Percentiles rank a stretch among this genome's conserved stretches.
phyloP scores from a whole-genome alignment of 2,329 filamentous ascomycete species.

The Monosporascus sp. region DNA sequence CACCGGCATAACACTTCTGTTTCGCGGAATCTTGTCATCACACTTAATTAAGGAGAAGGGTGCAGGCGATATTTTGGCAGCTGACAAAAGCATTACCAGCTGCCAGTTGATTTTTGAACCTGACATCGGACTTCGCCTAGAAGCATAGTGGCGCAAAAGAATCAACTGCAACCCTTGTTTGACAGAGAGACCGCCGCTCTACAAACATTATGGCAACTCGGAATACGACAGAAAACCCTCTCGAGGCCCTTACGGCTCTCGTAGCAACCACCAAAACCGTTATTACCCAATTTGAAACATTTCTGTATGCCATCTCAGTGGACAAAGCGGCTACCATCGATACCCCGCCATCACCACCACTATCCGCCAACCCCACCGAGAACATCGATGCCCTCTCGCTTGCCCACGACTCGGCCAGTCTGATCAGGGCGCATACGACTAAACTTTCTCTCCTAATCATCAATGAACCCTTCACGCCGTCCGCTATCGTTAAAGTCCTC shows the following conservation, averaged over 20 bases:
- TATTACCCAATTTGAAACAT: constrained; percentile 37
- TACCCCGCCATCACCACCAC: constrained; percentile 8
- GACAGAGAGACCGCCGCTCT: neutral
- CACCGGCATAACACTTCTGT: too few species aligned
- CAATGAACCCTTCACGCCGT: constrained; percentile 79
- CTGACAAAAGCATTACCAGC: too few species aligned
- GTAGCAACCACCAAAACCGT: constrained; percentile 33
- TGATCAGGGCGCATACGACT: constrained; percentile 78
- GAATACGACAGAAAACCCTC: constrained; percentile 15
- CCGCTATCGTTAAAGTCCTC: constrained; percentile 66
- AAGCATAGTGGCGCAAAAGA: neutral
- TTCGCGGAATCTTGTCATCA: too few species aligned
- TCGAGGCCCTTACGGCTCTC: constrained; percentile 34
- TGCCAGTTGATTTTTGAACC: too few species aligned
- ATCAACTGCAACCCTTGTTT: neutral
- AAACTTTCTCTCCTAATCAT: constrained; percentile 84
- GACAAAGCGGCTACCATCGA: constrained; percentile 15
- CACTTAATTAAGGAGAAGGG: too few species aligned
- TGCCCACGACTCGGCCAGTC: constrained; percentile 63
- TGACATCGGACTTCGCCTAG: too few species aligned
- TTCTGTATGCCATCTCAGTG: constrained; percentile 35
- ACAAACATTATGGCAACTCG: constrained; percentile 3
- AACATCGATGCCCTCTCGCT: constrained; percentile 59
- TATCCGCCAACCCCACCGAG: constrained; percentile 7
- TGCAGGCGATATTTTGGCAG: too few species aligned